Conservation (phyloP, 495 filamentous ascomycete genomes). For the Daldinia loculata region DNA sequence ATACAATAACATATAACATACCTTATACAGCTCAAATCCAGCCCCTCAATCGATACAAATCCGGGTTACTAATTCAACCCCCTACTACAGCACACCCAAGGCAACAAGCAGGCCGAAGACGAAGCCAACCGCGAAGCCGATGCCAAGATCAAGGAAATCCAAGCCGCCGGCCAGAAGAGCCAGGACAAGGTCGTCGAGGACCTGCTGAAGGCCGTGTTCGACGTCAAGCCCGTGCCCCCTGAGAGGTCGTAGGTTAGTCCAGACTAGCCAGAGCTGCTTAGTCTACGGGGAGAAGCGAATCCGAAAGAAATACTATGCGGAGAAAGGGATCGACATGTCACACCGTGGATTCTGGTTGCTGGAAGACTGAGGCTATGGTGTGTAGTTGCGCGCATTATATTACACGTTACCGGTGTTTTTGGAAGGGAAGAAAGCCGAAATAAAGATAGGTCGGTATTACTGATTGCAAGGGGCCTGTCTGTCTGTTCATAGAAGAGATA, state of each 20-base stretch:
- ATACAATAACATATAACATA: too few species aligned
- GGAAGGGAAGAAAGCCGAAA: neutral
- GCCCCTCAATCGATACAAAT: too few species aligned
- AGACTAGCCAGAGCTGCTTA: too few species aligned
- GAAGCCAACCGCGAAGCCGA: slow-evolving; percentile 86
- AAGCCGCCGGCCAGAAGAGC: slow-evolving; percentile 77
- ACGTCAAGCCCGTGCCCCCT: slow-evolving; percentile 77
- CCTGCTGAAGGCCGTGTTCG: slow-evolving; percentile 78
- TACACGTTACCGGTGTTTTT: slow-evolving; percentile 4
- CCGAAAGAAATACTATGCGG: neutral
- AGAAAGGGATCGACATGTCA: neutral
- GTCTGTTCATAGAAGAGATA: slow-evolving; percentile 32
- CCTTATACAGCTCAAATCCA: neutral
- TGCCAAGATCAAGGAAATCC: slow-evolving; percentile 81
- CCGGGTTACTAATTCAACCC: neutral
- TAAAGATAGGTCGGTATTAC: slow-evolving; percentile 9
- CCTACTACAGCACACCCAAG: slow-evolving; percentile 74
- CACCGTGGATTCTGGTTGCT: slow-evolving; percentile 3
- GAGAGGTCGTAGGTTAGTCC: slow-evolving; percentile 13
- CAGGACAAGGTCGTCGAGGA: slow-evolving; percentile 82
- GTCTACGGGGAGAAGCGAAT: too few species aligned
- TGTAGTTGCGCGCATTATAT: neutral
- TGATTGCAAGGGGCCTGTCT: slow-evolving; percentile 14
- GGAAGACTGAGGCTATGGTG: slow-evolving; percentile 1
- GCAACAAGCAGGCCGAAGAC: slow-evolving; percentile 86